Percentiles rank a stretch among this genome's conserved stretches.
Conservation (phyloP, 164 flowering plant genomes). For the Euptelea pleiosperma region DNA sequence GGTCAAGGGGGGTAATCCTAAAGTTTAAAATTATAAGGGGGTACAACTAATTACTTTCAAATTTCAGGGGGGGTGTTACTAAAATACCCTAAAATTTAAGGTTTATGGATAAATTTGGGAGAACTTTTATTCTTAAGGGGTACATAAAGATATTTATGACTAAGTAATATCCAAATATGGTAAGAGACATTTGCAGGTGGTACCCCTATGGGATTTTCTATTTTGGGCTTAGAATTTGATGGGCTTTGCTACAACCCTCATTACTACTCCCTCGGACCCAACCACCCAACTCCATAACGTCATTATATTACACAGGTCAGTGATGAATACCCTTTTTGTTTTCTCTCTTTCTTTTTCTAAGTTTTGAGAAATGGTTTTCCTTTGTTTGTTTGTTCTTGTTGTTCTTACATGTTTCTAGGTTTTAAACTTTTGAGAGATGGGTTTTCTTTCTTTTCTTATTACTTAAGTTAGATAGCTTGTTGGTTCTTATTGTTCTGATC, state of each 20-base stretch:
- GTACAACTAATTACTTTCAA: no score
- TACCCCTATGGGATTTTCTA: constrained; percentile 9
- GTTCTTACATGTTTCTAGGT: neutral
- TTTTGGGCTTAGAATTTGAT: constrained; percentile 6
- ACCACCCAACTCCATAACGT: constrained; percentile 9
- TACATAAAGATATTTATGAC: no score
- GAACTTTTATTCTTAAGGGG: no score
- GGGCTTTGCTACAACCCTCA: constrained; percentile 1
- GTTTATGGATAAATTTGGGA: no score
- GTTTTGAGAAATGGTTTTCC: constrained; percentile 10
- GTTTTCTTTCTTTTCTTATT: constrained; percentile 8
- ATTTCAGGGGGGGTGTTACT: no score
- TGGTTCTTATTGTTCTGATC: neutral
- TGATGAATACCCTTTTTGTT: constrained; percentile 12
- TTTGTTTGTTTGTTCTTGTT: neutral
- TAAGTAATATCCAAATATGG: constrained; percentile 11
- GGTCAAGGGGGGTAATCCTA: no score
- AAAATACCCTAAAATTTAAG: no score
- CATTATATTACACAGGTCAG: neutral
- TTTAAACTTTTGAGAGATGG: neutral
- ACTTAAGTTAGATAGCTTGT: neutral
- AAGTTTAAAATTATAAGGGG: no score
- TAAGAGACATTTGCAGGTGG: constrained; percentile 7
- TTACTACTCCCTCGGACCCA: constrained; percentile 2
- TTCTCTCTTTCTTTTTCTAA: neutral